These are phyloP conservation scores for Yamadazyma dendronema DNA, from an alignment of 1,139 yeast species.

Conservation along the genomic window DNA sequence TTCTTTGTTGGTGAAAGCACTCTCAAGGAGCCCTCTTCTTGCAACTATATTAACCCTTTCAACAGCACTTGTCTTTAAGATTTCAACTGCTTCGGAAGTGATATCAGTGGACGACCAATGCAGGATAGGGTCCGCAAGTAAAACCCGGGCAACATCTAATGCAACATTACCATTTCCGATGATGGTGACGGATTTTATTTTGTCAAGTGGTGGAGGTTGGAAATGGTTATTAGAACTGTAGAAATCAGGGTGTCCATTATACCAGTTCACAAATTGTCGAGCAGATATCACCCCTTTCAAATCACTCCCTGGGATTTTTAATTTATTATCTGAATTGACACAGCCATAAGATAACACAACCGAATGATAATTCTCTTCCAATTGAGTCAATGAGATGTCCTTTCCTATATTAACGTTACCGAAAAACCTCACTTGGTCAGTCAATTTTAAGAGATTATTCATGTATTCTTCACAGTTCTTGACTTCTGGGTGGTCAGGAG, in stretches of 20 bases:
- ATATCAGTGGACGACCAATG: constrained; percentile 78
- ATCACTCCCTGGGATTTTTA: constrained; percentile 61
- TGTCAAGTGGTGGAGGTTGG: constrained; percentile 52
- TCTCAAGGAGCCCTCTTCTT: constrained; percentile 76
- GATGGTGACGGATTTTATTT: constrained; percentile 66
- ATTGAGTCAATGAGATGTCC: constrained; percentile 49
- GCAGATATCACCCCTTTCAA: constrained; percentile 75
- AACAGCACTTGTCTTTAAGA: constrained; percentile 52
- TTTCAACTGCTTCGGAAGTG: constrained; percentile 55
- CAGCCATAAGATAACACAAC: constrained; percentile 86
- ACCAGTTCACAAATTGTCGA: constrained; percentile 91
- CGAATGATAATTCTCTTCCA: constrained; percentile 62
- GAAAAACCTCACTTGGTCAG: constrained; percentile 51
- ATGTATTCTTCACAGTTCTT: constrained; percentile 85
- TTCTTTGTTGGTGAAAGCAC: constrained; percentile 92
- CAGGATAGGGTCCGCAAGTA: constrained; percentile 54
- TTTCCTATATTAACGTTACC: constrained; percentile 73
- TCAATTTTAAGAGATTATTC: constrained; percentile 49
- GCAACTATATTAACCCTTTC: constrained; percentile 72
- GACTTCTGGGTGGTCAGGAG: constrained; percentile 98
- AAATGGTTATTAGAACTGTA: constrained; percentile 28
- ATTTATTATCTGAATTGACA: constrained; percentile 51
- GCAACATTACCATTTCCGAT: constrained; percentile 99
- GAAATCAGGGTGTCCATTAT: constrained; percentile 79
- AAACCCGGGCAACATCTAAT: constrained; percentile 79